Percentiles rank a stretch among this genome's conserved stretches.
Evolutionary conservation across 1,284 basidiomycete genomes (phyloP).

Genomic region (Microbotryum silenes-acaulis): DNA sequence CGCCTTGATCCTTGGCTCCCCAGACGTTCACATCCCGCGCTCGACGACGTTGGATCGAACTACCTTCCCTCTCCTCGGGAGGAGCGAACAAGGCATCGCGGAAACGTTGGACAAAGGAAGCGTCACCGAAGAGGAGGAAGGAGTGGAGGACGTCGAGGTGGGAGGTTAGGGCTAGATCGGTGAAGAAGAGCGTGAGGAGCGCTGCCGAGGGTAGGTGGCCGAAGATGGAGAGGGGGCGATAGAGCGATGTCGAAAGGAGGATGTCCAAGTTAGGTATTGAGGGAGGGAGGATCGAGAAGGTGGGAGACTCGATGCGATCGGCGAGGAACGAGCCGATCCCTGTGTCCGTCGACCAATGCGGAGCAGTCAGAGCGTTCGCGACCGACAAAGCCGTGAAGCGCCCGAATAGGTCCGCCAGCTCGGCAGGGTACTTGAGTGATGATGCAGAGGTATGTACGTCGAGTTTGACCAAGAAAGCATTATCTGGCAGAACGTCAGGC

Average conservation of each 20-base stretch:
- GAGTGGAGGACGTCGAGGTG: constrained; percentile 7
- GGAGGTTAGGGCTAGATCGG: constrained; percentile 4
- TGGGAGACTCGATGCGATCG: neutral
- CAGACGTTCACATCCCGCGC: neutral
- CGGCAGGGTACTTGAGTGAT: neutral
- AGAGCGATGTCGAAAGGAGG: constrained; percentile 1
- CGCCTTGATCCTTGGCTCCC: neutral
- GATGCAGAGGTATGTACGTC: neutral
- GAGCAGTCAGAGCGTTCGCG: neutral
- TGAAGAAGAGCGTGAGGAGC: constrained; percentile 6
- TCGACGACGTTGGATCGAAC: neutral
- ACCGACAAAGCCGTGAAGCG: constrained; percentile 1
- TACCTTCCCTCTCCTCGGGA: constrained; percentile 3
- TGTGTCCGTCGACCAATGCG: neutral
- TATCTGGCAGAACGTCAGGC: no score
- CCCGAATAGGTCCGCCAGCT: neutral
- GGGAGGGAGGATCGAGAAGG: neutral
- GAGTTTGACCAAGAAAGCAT: no score
- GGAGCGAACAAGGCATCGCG: constrained; percentile 5
- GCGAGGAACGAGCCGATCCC: neutral
- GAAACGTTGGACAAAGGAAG: constrained; percentile 1
- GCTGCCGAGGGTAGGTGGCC: constrained; percentile 5
- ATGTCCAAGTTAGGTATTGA: neutral
- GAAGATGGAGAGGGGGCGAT: neutral
- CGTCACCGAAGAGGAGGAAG: constrained; percentile 7